Evolutionary conservation across 2,329 filamentous ascomycete genomes (phyloP).

Genomic region (Sporothrix brunneoviolacea): DNA sequence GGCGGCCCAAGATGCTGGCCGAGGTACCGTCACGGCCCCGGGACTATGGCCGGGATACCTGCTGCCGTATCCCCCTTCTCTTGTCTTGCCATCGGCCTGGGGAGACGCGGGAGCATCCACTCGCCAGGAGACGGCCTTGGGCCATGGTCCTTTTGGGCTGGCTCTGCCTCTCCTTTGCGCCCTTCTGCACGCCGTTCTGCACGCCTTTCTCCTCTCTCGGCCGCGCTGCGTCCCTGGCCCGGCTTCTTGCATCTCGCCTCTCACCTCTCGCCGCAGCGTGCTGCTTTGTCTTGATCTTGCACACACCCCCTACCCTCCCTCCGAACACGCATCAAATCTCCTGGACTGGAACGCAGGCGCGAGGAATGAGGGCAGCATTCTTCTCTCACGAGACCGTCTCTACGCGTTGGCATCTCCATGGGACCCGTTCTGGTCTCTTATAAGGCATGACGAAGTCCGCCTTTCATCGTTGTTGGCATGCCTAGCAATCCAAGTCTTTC

Average conservation of each 20-base stretch:
- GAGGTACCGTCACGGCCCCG: not conserved
- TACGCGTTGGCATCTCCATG: constrained; percentile 16
- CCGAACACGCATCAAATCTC: constrained; percentile 14
- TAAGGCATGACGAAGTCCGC: constrained; percentile 16
- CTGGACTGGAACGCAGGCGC: constrained; percentile 14
- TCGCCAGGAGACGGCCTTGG: constrained; percentile 6
- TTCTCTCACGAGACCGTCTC: constrained; percentile 6
- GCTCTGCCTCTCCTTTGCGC: not conserved
- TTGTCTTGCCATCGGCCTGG: not conserved
- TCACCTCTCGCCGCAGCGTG: not conserved
- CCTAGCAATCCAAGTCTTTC: constrained; percentile 14
- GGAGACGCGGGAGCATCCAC: not conserved
- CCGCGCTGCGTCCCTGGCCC: not conserved
- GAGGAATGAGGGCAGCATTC: constrained; percentile 17
- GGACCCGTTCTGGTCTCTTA: constrained; percentile 9
- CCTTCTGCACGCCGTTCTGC: not conserved
- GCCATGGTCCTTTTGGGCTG: constrained; percentile 6
- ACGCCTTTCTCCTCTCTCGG: not conserved
- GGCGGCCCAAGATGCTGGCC: not conserved
- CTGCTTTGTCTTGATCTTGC: not conserved
- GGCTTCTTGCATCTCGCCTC: not conserved
- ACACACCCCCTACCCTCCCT: constrained; percentile 12
- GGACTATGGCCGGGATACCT: not conserved
- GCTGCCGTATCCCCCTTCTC: too few relatives aligned
- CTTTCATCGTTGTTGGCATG: constrained; percentile 13